phyloP scores from a whole-genome alignment of 169 alveolate species.

The Plasmodium fragile region DNA sequence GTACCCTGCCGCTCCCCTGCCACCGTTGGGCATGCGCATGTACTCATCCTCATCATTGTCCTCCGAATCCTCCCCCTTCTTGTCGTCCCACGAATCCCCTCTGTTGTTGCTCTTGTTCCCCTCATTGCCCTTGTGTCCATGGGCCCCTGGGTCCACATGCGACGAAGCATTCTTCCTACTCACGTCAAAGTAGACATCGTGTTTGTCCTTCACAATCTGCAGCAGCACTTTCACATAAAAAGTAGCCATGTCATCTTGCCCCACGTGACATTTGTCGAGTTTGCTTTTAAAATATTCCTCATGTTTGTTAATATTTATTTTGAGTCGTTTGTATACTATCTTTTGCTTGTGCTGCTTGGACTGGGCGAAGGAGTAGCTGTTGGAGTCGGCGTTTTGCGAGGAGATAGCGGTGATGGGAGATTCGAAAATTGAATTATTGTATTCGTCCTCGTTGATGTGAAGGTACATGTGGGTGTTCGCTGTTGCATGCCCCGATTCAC shows the following conservation, averaged over 20 bases:
- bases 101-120: neutral
- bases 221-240: constrained; percentile 32
- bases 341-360: constrained; percentile 1
- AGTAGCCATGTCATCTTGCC: constrained; percentile 5
- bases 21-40: neutral
- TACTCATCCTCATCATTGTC: neutral
- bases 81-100: neutral
- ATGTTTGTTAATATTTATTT: constrained; percentile 45
- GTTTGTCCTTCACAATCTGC: constrained; percentile 55
- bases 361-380: neutral
- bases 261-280: constrained; percentile 34
- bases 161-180: constrained; percentile 2
- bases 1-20: neutral
- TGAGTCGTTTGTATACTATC: constrained; percentile 20
- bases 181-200: constrained; percentile 35
- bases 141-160: neutral
- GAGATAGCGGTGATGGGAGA: no score
- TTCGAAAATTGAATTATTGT: neutral
- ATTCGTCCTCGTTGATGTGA: neutral
- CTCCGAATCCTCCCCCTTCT: neutral
- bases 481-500: neutral
- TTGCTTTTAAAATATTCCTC: constrained; percentile 54
- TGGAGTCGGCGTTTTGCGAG: neutral
- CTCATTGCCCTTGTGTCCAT: neutral
- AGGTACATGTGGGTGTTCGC: neutral